Conservation (phyloP, 139 green algal genomes). For the Choricystis sp. region DNA sequence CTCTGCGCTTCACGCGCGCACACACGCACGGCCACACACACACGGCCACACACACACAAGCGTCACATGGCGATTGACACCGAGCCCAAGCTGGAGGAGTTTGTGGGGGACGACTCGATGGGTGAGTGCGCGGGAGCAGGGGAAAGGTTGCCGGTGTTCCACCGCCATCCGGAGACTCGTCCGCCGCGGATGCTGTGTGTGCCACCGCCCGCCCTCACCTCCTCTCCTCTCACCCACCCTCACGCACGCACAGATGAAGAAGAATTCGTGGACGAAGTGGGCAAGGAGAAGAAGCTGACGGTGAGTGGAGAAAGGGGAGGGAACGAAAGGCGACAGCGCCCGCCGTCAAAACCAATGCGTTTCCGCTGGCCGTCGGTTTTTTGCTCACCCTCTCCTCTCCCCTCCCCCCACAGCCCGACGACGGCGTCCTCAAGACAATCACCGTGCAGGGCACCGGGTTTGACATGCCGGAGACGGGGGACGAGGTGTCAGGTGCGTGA, state of each 20-base stretch:
- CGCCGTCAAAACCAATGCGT: background rate
- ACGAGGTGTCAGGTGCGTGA: constrained; percentile 55
- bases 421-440: constrained; percentile 71
- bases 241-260: too few species aligned
- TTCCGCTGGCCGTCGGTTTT: background rate
- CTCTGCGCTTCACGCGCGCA: too few species aligned
- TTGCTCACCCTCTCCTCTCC: background rate
- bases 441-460: constrained; percentile 51
- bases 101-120: too few species aligned
- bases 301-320: constrained; percentile 6
- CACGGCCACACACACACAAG: too few species aligned
- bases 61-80: too few species aligned
- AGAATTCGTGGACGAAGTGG: background rate
- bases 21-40: too few species aligned
- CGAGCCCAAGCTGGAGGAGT: too few species aligned
- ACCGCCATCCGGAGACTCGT: too few species aligned
- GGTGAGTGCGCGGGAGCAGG: too few species aligned
- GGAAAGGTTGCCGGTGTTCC: too few species aligned
- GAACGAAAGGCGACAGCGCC: background rate
- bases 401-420: constrained; percentile 45
- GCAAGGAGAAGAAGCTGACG: constrained; percentile 17
- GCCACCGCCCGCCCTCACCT: too few species aligned
- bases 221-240: background rate
- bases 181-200: too few species aligned
- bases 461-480: constrained; percentile 62